These are phyloP conservation scores for Mycosphaerella arachidis DNA, from an alignment of 2,329 filamentous ascomycete genomes.

Conservation along the genomic window DNA sequence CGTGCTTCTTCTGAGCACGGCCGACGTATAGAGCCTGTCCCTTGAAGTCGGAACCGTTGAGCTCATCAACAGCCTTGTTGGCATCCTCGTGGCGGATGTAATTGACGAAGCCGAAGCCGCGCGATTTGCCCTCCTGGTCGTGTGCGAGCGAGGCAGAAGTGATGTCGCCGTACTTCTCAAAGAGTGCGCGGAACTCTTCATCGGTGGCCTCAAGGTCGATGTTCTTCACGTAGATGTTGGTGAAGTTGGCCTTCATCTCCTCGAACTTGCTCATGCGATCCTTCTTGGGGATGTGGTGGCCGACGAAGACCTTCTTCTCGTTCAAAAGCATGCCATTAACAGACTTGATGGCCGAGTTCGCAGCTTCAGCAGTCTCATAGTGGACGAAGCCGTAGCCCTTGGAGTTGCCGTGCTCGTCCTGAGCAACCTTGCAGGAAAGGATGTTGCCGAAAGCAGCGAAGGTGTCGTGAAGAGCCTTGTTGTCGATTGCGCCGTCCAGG, in stretches of 20 bases:
- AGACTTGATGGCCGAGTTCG: slow-evolving; percentile 95
- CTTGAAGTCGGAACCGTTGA: slow-evolving; percentile 88
- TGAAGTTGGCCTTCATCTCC: slow-evolving; percentile 99
- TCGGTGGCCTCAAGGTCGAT: slow-evolving; percentile 78
- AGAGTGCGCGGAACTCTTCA: slow-evolving; percentile 89
- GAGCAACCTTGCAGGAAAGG: slow-evolving; percentile 97
- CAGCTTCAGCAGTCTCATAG: slow-evolving; percentile 98
- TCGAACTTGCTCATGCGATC: slow-evolving; percentile 99
- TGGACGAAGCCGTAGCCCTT: slow-evolving; percentile 99
- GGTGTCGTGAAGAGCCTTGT: slow-evolving; percentile 99
- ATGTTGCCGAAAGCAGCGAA: slow-evolving; percentile 99
- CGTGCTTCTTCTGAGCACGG: slow-evolving; percentile 99
- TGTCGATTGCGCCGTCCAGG: slow-evolving; percentile 95
- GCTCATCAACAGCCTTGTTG: slow-evolving; percentile 77
- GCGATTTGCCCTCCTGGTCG: slow-evolving; percentile 94
- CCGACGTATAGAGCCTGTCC: slow-evolving; percentile 96
- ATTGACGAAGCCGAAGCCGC: slow-evolving; percentile 93
- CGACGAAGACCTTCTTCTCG: slow-evolving; percentile 99
- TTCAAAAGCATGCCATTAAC: slow-evolving; percentile 99
- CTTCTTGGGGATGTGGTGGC: slow-evolving; percentile 99
- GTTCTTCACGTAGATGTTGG: slow-evolving; percentile 99
- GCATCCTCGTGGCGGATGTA: slow-evolving; percentile 89
- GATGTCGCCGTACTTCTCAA: slow-evolving; percentile 88
- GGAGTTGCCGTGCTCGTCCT: slow-evolving; percentile 93
- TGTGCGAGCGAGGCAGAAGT: slow-evolving; percentile 92